Base-by-base conservation (phyloP, 2,329 filamentous ascomycete species). In the Aurifilum marmelostoma region DNA sequence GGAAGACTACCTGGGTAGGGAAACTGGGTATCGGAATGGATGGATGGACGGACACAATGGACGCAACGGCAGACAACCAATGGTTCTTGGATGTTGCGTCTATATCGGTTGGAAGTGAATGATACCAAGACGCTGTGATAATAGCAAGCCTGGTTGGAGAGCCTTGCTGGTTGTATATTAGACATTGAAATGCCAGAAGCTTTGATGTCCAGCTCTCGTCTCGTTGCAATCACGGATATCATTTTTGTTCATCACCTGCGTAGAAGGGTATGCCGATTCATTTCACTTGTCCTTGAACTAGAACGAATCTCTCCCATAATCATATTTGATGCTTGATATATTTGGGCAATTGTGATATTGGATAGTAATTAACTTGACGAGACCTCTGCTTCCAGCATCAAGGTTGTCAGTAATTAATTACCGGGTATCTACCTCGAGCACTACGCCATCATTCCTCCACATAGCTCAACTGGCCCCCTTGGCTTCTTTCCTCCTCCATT, bases 121-220 rank as follows among this genome's bases (percentile, higher is more conserved):
- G 52, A 56, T 56, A 56, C 52, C 52, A 56, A 18, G 24, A 63
- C 34, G 67, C 27, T 50, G 43, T 56, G 41, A 37, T 43, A 34
- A 4, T 34, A 52, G 34, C 63, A 37, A 27, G 52, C 24, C 24
- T 29, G 16, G 24, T 12, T 9, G 11, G 43, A 47, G 18, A 18
- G 41, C 11, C 50, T 54, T 54, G 12, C n/a, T n/a, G 18, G 16
- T 47, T 56, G 52, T 56, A 56, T 56, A 56, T 29, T 32, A 56
- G 52, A 56, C 52, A 56, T 56, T 56, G 52, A 56, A 56, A 56
- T 56, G 24, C 24, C 52, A 56, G 52, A 56, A 56, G 52, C 52
- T 56, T 56, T 56, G 52, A 32, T 56, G 52, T 56, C 52, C 52
- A 56, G 12, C 5, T 3, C 14, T 32, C 32, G 52, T 29, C 52